Conservation (phyloP, 352 stramenopile species). For the Phytophthora podocarpi region DNA sequence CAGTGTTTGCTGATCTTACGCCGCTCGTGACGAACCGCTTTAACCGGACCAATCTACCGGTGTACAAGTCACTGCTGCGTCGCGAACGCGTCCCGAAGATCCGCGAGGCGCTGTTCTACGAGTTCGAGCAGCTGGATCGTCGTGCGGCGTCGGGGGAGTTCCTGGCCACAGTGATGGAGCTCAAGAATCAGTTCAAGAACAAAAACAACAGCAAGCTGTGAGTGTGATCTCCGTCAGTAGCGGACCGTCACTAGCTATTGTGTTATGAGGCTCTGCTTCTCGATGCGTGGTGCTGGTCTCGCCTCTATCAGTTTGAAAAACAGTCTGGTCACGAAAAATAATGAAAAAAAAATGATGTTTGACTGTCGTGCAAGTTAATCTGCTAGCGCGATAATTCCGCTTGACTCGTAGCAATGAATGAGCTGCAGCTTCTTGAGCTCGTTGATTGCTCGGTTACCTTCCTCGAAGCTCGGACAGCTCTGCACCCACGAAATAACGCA, state of each 20-base stretch:
- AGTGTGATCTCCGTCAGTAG: no score
- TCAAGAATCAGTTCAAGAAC: conserved; percentile 37
- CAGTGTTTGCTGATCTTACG: conserved; percentile 51
- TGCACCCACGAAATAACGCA: conserved; percentile 23
- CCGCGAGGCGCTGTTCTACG: conserved; percentile 61
- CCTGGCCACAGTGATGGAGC: conserved; percentile 37
- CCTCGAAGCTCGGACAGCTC: conserved; percentile 76
- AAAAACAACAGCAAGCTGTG: conserved; percentile 44
- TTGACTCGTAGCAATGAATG: conserved; percentile 84
- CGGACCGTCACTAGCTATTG: background rate
- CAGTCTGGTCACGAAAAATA: background rate
- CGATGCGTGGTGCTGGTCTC: background rate
- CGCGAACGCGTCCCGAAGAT: conserved; percentile 54
- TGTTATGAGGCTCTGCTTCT: background rate
- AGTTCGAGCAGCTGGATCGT: conserved; percentile 73
- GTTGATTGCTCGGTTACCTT: conserved; percentile 71
- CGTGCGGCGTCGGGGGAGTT: conserved; percentile 56
- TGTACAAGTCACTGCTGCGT: conserved; percentile 65
- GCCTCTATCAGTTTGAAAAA: background rate
- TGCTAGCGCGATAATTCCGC: conserved; percentile 70
- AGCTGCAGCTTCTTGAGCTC: conserved; percentile 84
- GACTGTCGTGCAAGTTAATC: conserved; percentile 37
- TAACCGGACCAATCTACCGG: conserved; percentile 54
- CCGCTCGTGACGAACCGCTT: conserved; percentile 51
- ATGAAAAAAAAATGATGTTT: conserved; percentile 2